These are phyloP conservation scores for Claviceps purpurea DNA, from an alignment of 2,329 filamentous ascomycete species.

Conservation along the genomic window DNA sequence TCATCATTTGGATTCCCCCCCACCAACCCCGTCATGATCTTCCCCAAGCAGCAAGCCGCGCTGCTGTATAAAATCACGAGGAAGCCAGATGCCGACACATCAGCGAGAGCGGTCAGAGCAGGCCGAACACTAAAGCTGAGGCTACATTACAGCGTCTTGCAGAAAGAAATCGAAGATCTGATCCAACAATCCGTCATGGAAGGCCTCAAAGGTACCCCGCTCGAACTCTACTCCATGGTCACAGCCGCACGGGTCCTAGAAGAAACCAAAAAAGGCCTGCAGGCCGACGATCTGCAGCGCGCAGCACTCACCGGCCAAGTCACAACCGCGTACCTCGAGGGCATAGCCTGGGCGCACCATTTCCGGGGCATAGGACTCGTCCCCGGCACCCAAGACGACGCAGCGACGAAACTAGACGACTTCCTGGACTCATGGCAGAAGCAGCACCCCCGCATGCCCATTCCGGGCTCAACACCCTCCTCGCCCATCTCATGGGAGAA, in stretches of 20 bases:
- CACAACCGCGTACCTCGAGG: conserved; percentile 32
- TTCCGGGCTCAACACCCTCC: conserved; percentile 8
- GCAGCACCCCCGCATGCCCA: conserved; percentile 14
- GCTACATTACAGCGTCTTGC: conserved; percentile 62
- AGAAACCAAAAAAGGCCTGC: conserved; percentile 30
- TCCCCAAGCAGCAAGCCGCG: conserved; percentile 68
- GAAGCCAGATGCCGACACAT: conserved; percentile 28
- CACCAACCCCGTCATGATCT: conserved; percentile 47
- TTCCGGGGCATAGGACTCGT: conserved; percentile 36
- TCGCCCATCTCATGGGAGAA: conserved; percentile 15
- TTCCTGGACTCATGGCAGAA: conserved; percentile 22
- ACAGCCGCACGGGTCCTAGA: conserved; percentile 30
- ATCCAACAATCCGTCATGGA: conserved; percentile 30
- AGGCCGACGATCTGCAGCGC: conserved; percentile 40
- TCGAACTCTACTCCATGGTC: conserved; percentile 34
- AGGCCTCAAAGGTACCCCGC: conserved; percentile 24
- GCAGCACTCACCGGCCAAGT: conserved; percentile 39
- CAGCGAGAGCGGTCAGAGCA: conserved; percentile 9
- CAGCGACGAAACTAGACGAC: conserved; percentile 12
- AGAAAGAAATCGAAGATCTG: conserved; percentile 53
- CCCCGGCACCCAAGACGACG: conserved; percentile 21
- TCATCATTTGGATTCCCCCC: conserved; percentile 46
- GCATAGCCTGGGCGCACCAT: conserved; percentile 32
- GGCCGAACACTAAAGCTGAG: conserved; percentile 48
- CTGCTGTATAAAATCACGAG: conserved; percentile 66